phyloP scores from a whole-genome alignment of 768 basidiomycete species.

The Kwoniella heveanensis region DNA sequence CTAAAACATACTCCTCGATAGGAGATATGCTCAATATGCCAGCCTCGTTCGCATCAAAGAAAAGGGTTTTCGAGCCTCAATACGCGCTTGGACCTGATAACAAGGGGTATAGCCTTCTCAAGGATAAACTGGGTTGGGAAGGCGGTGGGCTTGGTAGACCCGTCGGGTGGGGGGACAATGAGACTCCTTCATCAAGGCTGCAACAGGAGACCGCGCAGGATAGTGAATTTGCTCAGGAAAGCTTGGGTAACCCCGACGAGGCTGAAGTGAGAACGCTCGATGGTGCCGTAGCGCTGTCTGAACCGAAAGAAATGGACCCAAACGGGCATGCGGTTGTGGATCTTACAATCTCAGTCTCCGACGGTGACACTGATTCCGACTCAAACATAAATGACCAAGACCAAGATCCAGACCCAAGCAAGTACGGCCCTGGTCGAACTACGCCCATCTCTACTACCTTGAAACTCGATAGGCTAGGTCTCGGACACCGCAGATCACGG shows the following conservation, averaged over 20 bases:
- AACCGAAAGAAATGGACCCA: slow-evolving; percentile 14
- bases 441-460: slow-evolving; percentile 46
- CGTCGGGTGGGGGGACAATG: slow-evolving; percentile 16
- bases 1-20: slow-evolving; percentile 24
- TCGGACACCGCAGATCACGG: slow-evolving; percentile 33
- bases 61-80: slow-evolving; percentile 1
- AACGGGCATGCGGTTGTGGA: slow-evolving; percentile 28
- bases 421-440: slow-evolving; percentile 44
- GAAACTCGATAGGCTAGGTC: slow-evolving; percentile 45
- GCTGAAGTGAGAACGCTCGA: not conserved
- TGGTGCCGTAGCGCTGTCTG: not conserved
- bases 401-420: not conserved
- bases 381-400: not conserved
- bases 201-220: not conserved
- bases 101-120: slow-evolving; percentile 43
- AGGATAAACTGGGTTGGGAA: slow-evolving; percentile 43
- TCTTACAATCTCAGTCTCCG: slow-evolving; percentile 28
- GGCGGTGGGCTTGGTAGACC: slow-evolving; percentile 48
- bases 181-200: not conserved
- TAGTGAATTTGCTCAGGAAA: not conserved
- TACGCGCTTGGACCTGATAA: slow-evolving; percentile 52
- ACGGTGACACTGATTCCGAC: slow-evolving; percentile 12
- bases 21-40: slow-evolving; percentile 26
- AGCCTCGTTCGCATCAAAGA: not conserved
- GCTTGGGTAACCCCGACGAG: too few species aligned